Evolutionary conservation across 306 rosid species (phyloP).

Genomic region (Benincasa hispida): DNA sequence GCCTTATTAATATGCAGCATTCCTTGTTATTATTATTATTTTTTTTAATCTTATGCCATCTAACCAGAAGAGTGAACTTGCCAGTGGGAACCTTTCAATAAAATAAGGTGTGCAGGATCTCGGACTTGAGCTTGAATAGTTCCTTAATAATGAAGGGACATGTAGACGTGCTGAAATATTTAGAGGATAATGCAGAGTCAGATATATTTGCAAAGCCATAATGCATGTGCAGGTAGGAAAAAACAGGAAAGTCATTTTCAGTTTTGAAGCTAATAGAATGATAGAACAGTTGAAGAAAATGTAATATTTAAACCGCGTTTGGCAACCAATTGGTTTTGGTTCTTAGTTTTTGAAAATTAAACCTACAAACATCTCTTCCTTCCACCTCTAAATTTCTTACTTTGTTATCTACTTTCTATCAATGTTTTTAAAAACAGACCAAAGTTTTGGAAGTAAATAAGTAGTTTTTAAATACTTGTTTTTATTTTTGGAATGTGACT

Average conservation of each 20-base stretch:
- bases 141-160: constrained; percentile 51
- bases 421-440: no score
- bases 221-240: background rate
- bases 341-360: no score
- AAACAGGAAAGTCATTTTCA: background rate
- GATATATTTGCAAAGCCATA: background rate
- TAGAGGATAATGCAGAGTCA: background rate
- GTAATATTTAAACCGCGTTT: background rate
- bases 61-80: constrained; percentile 21
- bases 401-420: no score
- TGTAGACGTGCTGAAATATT: constrained; percentile 43
- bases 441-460: no score
- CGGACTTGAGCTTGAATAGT: constrained; percentile 39
- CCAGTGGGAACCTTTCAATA: constrained; percentile 43
- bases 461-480: no score
- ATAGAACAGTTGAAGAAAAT: background rate
- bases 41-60: background rate
- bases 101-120: constrained; percentile 52
- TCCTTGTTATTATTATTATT: no score
- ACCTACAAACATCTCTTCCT: no score
- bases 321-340: no score
- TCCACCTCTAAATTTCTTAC: no score
- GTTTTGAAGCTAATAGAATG: background rate
- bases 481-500: no score
- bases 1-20: no score